Percentiles rank a stretch among this genome's conserved stretches.
These are phyloP conservation scores for Pseudohalonectria lignicola DNA, from an alignment of 2,329 filamentous ascomycete genomes.

Conservation along the genomic window DNA sequence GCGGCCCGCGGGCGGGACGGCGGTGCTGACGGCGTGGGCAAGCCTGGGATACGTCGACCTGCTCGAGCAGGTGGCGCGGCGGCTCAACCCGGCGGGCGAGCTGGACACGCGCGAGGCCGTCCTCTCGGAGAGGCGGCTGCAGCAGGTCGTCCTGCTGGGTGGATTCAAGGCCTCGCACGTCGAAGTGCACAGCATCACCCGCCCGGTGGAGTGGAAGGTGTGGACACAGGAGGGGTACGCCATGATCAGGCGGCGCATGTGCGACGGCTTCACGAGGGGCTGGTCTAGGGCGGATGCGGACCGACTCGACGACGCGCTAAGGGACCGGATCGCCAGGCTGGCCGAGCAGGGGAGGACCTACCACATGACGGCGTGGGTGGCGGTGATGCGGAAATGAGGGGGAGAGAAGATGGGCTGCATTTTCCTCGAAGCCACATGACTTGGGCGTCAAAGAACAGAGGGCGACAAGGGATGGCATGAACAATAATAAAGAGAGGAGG, in stretches of 20 bases:
- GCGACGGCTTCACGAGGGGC: conserved; percentile 2
- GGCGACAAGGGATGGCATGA: not conserved
- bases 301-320: not conserved
- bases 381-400: not conserved
- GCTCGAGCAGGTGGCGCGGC: not conserved
- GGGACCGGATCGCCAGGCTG: not conserved
- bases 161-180: not conserved
- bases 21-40: conserved; percentile 11
- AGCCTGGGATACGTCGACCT: not conserved
- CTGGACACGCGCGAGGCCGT: not conserved
- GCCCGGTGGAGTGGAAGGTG: not conserved
- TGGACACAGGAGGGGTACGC: conserved; percentile 1
- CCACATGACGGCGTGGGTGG: not conserved
- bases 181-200: conserved; percentile 1
- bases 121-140: not conserved
- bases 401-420: not conserved
- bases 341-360: conserved; percentile 1
- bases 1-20: conserved; percentile 14
- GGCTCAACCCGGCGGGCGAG: not conserved
- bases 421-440: no score
- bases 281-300: not conserved
- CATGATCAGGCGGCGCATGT: conserved; percentile 1
- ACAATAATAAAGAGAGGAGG: not conserved
- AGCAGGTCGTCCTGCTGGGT: not conserved
- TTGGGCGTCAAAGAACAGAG: no score